phyloP scores from a whole-genome alignment of 2,329 filamentous ascomycete species.

The Mollisiaceae sp. region DNA sequence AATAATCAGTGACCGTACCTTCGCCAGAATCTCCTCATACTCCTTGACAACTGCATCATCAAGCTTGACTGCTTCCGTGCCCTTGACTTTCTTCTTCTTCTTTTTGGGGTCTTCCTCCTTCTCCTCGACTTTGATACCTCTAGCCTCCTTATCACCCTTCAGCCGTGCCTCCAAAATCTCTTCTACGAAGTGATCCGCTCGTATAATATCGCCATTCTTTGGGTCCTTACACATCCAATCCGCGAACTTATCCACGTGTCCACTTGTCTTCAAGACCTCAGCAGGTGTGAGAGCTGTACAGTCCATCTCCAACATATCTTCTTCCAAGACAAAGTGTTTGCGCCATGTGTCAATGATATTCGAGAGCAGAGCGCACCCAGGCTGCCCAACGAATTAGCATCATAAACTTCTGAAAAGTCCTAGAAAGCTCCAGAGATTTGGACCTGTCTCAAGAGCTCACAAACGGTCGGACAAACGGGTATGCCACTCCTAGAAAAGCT shows the following conservation, averaged over 20 bases:
- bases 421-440: too few relatives aligned
- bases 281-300: conserved; percentile 93
- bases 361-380: conserved; percentile 70
- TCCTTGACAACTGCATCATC: conserved; percentile 86
- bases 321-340: conserved; percentile 75
- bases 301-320: conserved; percentile 77
- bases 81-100: conserved; percentile 89
- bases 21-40: conserved; percentile 89
- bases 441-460: too few relatives aligned
- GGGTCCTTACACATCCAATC: conserved; percentile 99
- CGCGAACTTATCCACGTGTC: conserved; percentile 92
- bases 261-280: conserved; percentile 91
- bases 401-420: too few relatives aligned
- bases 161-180: conserved; percentile 86
- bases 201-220: conserved; percentile 94
- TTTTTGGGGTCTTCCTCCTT: conserved; percentile 72
- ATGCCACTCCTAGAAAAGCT: too few relatives aligned
- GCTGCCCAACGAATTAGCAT: conserved; percentile 36
- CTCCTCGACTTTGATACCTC: conserved; percentile 79
- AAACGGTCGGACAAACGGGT: too few relatives aligned
- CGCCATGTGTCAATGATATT: conserved; percentile 76
- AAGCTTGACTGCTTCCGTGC: conserved; percentile 80
- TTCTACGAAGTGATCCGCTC: conserved; percentile 96
- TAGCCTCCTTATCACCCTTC: conserved; percentile 90
- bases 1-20: conserved; percentile 43